Percentiles rank a stretch among this genome's conserved stretches.
phyloP scores from a whole-genome alignment of 805 yeast species.

The Cyberlindnera japonica region DNA sequence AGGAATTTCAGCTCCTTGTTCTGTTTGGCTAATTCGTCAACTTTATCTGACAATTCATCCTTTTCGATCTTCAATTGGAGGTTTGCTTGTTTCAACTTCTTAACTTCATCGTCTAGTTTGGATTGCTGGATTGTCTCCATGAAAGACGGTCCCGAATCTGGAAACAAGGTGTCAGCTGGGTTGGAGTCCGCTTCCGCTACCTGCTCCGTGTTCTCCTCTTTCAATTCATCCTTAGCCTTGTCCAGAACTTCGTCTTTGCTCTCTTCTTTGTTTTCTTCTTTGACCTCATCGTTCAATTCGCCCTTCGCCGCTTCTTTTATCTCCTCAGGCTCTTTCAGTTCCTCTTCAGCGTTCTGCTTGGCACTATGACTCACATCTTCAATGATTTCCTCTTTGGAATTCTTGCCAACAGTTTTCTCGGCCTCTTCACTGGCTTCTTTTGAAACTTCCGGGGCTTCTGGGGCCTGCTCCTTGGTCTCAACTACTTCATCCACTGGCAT shows the following conservation, averaged over 20 bases:
- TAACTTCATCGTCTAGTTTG: constrained; percentile 20
- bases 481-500: not conserved
- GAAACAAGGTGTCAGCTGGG: constrained; percentile 14
- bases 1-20: constrained; percentile 35
- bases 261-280: constrained; percentile 5
- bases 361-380: too few relatives aligned
- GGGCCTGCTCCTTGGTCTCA: not conserved
- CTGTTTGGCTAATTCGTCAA: constrained; percentile 34
- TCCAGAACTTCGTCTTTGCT: not conserved
- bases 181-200: constrained; percentile 2
- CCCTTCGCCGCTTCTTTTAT: too few relatives aligned
- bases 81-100: constrained; percentile 33
- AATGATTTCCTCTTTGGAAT: not conserved
- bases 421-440: constrained; percentile 4
- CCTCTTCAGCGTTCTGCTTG: not conserved
- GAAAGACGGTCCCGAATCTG: constrained; percentile 26
- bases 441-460: not conserved
- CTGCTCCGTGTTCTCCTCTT: not conserved
- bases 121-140: constrained; percentile 23
- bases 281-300: not conserved
- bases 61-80: constrained; percentile 15
- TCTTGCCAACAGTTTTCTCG: constrained; percentile 3
- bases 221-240: constrained; percentile 1
- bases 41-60: constrained; percentile 27
- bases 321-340: not conserved